Evolutionary conservation across 2,329 filamentous ascomycete species (phyloP).

Genomic region (Hansfordia pulvinata): DNA sequence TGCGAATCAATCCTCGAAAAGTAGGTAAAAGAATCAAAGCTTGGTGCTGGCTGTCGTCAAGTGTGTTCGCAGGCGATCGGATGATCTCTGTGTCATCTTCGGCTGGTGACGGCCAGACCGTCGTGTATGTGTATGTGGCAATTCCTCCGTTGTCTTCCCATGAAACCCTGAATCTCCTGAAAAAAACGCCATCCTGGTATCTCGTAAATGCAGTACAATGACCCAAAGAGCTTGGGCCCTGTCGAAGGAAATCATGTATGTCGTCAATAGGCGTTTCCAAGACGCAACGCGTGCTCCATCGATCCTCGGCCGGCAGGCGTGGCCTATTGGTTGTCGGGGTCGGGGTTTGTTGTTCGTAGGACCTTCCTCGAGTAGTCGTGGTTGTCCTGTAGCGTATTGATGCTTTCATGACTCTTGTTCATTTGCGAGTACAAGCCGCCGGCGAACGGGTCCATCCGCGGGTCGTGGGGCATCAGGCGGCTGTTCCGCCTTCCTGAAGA

Average conservation of each 20-base stretch:
- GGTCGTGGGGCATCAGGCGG: conserved; percentile 44
- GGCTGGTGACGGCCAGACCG: no score
- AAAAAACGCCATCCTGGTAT: conserved; percentile 33
- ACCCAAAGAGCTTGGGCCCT: conserved; percentile 13
- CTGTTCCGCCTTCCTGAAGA: conserved; percentile 36
- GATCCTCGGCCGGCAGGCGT: conserved; percentile 5
- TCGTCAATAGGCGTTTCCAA: conserved; percentile 14
- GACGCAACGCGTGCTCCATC: conserved; percentile 3
- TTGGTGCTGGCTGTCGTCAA: no score
- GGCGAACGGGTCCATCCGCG: conserved; percentile 48
- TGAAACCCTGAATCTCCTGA: conserved; percentile 10
- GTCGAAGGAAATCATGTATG: conserved; percentile 17
- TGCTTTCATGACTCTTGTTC: conserved; percentile 47
- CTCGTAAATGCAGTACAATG: conserved; percentile 24
- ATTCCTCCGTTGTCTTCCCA: conserved; percentile 8
- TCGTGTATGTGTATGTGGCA: conserved; percentile 10
- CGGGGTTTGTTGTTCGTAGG: conserved; percentile 49
- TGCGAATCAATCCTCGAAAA: no score
- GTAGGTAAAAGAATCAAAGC: no score
- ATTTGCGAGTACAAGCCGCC: conserved; percentile 39
- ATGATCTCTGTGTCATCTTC: no score
- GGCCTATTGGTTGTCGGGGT: conserved; percentile 25
- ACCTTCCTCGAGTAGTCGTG: conserved; percentile 52
- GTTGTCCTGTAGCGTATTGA: conserved; percentile 50
- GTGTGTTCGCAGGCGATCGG: no score